Conservation (phyloP, 2,329 filamentous ascomycete species). For the Paecilomyces niveus region DNA sequence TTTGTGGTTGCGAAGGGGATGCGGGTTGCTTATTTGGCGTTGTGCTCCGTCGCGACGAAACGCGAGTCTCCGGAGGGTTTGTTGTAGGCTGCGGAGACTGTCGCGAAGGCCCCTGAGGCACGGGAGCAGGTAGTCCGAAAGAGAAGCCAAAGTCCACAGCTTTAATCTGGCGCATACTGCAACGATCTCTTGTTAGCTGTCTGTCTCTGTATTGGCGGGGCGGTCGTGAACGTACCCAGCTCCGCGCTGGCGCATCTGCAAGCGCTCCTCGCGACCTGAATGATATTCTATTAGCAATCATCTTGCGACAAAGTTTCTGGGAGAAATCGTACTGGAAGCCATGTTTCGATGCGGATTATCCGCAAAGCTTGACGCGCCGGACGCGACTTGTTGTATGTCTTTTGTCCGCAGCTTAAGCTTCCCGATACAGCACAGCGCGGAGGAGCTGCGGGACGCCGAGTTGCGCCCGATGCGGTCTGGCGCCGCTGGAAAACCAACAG, state of each 20-base stretch:
- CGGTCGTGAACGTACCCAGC: slow-evolving; percentile 42
- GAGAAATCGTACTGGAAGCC: slow-evolving; percentile 29
- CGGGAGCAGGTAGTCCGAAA: slow-evolving; percentile 29
- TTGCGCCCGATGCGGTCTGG: slow-evolving; percentile 15
- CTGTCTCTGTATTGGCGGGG: slow-evolving; percentile 12
- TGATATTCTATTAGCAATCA: slow-evolving; percentile 4
- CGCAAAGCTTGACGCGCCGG: slow-evolving; percentile 24
- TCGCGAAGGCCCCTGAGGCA: slow-evolving; percentile 17
- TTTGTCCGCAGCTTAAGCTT: background rate
- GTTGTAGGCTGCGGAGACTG: slow-evolving; percentile 15
- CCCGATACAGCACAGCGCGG: background rate
- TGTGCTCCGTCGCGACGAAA: slow-evolving; percentile 12
- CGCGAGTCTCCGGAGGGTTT: slow-evolving; percentile 11
- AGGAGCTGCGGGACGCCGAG: slow-evolving; percentile 4
- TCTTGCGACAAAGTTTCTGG: background rate
- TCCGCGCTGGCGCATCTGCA: slow-evolving; percentile 51
- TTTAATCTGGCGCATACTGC: slow-evolving; percentile 41
- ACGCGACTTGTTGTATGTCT: slow-evolving; percentile 13
- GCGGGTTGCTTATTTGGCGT: slow-evolving; percentile 8
- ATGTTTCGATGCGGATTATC: slow-evolving; percentile 23
- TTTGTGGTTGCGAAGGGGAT: slow-evolving; percentile 7
- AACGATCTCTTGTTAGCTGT: slow-evolving; percentile 16
- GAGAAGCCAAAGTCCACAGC: slow-evolving; percentile 46
- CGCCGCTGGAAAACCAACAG: slow-evolving; percentile 5
- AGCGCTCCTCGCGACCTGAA: slow-evolving; percentile 47